These are phyloP conservation scores for Pythium pyrilobum DNA, from an alignment of 352 stramenopile species.

Conservation along the genomic window DNA sequence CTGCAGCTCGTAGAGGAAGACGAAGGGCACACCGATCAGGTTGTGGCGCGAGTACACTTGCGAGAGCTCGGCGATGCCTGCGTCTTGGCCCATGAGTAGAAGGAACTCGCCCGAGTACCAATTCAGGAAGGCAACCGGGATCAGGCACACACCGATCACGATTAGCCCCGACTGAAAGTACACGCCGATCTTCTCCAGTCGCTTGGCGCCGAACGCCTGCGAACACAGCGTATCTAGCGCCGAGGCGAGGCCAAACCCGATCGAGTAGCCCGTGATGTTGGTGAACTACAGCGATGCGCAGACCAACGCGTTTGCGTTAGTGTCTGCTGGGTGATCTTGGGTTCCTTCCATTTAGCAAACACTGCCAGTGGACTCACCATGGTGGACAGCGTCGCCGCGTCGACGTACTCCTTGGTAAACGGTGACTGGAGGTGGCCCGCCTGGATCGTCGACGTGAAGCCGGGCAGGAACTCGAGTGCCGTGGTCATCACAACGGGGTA, in stretches of 20 bases:
- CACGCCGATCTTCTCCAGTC: constrained; percentile 52
- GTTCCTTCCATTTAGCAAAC: neutral
- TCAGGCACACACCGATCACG: constrained; percentile 39
- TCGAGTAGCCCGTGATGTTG: constrained; percentile 59
- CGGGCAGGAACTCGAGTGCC: constrained; percentile 33
- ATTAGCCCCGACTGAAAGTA: constrained; percentile 63
- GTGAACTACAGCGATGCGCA: constrained; percentile 25
- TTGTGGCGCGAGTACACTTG: constrained; percentile 41
- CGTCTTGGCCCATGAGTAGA: constrained; percentile 42
- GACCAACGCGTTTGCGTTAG: too few species aligned
- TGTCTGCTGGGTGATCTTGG: neutral
- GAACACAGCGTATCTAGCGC: constrained; percentile 76
- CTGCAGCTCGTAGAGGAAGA: constrained; percentile 45
- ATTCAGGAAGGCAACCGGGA: constrained; percentile 44
- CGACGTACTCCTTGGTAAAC: constrained; percentile 45
- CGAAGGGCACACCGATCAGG: constrained; percentile 7
- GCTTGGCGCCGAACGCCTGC: constrained; percentile 52
- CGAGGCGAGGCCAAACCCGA: constrained; percentile 58
- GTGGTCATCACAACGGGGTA: constrained; percentile 40
- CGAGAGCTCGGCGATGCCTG: constrained; percentile 35
- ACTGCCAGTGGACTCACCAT: constrained; percentile 29
- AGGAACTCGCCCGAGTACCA: constrained; percentile 51
- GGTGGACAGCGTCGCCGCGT: constrained; percentile 50
- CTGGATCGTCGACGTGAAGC: constrained; percentile 47
- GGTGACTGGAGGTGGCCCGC: constrained; percentile 49